Conservation (phyloP, 1,139 yeast species). For the Saccharomyces hybrid region DNA sequence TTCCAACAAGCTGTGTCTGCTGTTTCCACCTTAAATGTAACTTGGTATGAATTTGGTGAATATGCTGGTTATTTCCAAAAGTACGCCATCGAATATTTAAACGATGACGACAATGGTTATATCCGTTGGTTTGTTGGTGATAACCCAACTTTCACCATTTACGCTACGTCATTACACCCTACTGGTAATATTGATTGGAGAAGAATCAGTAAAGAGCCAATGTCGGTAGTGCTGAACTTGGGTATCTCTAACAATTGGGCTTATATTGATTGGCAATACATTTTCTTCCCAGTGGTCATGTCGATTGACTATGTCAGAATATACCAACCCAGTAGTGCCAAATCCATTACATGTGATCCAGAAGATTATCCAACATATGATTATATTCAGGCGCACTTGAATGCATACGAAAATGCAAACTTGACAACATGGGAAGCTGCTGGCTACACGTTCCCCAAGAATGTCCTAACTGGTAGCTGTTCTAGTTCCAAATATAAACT, state of each 20-base stretch:
- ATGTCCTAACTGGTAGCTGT: conserved; percentile 41
- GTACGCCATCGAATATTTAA: conserved; percentile 68
- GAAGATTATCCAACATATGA: conserved; percentile 60
- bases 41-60: conserved; percentile 66
- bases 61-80: conserved; percentile 47
- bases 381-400: conserved; percentile 56
- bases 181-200: conserved; percentile 78
- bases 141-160: conserved; percentile 53
- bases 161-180: conserved; percentile 59
- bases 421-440: conserved; percentile 59
- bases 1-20: conserved; percentile 79
- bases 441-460: conserved; percentile 59
- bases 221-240: conserved; percentile 68
- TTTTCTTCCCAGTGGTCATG: conserved; percentile 59
- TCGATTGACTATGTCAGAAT: conserved; percentile 68
- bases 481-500: conserved; percentile 22
- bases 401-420: conserved; percentile 57
- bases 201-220: conserved; percentile 69
- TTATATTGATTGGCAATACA: conserved; percentile 65
- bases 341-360: conserved; percentile 66
- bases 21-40: conserved; percentile 55
- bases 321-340: conserved; percentile 55
- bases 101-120: conserved; percentile 59
- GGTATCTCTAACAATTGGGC: conserved; percentile 80
- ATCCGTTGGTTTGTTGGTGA: conserved; percentile 76